These are phyloP conservation scores for Fusarium luffae DNA, from an alignment of 2,329 filamentous ascomycete genomes.

Conservation along the genomic window DNA sequence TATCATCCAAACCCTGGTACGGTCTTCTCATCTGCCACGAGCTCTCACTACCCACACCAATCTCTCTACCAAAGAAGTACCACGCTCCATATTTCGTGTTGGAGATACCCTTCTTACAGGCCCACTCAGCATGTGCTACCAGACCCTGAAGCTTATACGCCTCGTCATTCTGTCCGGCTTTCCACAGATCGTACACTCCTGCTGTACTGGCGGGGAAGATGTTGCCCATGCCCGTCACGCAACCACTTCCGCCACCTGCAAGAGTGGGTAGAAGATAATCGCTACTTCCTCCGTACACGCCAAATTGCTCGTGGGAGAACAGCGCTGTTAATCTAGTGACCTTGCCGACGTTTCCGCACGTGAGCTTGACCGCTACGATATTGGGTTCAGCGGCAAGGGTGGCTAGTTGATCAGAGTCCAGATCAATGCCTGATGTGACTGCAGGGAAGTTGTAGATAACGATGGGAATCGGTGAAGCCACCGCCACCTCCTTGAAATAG, in stretches of 20 bases:
- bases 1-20: constrained; percentile 53
- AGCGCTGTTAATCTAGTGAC: constrained; percentile 66
- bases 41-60: constrained; percentile 51
- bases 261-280: constrained; percentile 57
- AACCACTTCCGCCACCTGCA: constrained; percentile 54
- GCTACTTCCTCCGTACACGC: constrained; percentile 57
- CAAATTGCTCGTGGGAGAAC: constrained; percentile 54
- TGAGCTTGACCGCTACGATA: constrained; percentile 75
- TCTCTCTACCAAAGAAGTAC: constrained; percentile 53
- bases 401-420: constrained; percentile 71
- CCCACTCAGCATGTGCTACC: constrained; percentile 61
- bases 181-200: constrained; percentile 55
- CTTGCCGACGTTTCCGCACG: constrained; percentile 76
- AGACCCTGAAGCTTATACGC: constrained; percentile 54
- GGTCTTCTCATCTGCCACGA: constrained; percentile 57
- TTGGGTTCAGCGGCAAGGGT: constrained; percentile 70
- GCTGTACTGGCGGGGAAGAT: constrained; percentile 58
- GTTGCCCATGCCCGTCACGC: constrained; percentile 59
- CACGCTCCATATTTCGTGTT: constrained; percentile 60
- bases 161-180: constrained; percentile 51
- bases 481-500: constrained; percentile 74
- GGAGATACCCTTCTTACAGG: constrained; percentile 61
- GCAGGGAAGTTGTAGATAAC: constrained; percentile 77
- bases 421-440: constrained; percentile 71
- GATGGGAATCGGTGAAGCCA: constrained; percentile 70